Evolutionary conservation across 805 yeast species (phyloP), one percentile per base, ranked within the genome.

Genomic region (Teunomyces atbi): DNA sequence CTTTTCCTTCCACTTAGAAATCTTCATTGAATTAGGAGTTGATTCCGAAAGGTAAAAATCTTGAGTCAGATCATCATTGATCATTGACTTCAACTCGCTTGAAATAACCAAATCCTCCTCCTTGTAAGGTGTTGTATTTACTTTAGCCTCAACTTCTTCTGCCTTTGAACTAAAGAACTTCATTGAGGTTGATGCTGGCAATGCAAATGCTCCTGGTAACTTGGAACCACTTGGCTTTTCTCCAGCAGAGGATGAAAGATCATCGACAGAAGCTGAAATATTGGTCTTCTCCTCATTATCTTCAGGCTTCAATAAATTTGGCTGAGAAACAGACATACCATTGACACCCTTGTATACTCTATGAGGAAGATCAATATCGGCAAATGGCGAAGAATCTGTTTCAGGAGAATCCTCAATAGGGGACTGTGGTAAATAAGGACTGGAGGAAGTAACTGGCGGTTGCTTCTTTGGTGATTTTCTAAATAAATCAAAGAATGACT

Each of bases 101-200:
- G 76, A 73, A 36, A 72, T 67, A n/a, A n/a, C 18, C 42, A 70
- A 54, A 11, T 53, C 57, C 29, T 61, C 65, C 30, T 48, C 51
- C 11, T 45, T 44, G 11, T 33, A 16, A 8, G 41, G 15, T 6
- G 28, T 13, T 6, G 28, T 5, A n/a, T 35, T 38, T 35, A 27
- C 26, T 11, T 27, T 33, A 19, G 33, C n/a, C 12, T 42, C 49
- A 12, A 21, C 23, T 26, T 39, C 33, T n/a, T 39, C 33, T 36
- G 55, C 52, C 13, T 33, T 49, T 28, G 58, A 56, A 44, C 67
- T 70, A 58, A 71, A 71, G 51, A 69, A 72, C 42, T 68, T 60
- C 23, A 61, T 63, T 0, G 76, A 69, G 0, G 75, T 68, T 1
- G 76, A 71, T 4, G 73, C 65, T 1, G 77, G 77, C 51, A 71